Evolutionary conservation across 495 filamentous ascomycete species (phyloP), one percentile per base, ranked within the genome.

Genomic region (Neurospora tetraspora): DNA sequence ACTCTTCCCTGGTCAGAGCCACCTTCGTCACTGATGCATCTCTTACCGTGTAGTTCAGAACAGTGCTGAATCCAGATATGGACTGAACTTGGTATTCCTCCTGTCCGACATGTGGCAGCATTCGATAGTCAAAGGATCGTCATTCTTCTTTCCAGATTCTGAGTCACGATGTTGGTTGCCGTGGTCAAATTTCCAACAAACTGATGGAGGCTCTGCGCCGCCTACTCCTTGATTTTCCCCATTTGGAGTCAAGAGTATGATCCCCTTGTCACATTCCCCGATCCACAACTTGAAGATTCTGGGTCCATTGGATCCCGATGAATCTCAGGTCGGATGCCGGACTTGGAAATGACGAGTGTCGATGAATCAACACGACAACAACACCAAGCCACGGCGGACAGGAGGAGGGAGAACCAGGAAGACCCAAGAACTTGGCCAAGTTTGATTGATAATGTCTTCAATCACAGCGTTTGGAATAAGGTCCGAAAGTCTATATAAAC

Each of bases 401-500:
- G 27, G 53, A 31, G 2, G 53, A 65, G 2, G 27, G 27, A 36
- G 53, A 65, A 18, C 27, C 53, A 27, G 6, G 27, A 36, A 34
- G 27, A 36, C 12, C 27, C 12, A 16, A 34, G 6, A 65, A 65
- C 53, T 34, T 34, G 14, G 12, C 12, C 53, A 65, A 34, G 53
- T 65, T 34, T 65, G 53, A 9, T 65, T 0, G 27, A 7, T 1
- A 6, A 34, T 18, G 53, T 16, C 27, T 65, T 65, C 53, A 4
- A 65, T 34, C 53, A 8, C 53, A 34, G 53, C 11, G 27, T 65
- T 36, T 65, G 7, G 27, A 18, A 1, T 5, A 3, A 18, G 14
- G 38, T 5, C 27, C 14, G 11, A 69, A 68, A 42, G 37, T 69
- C 69, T 73, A 73, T 75, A 77, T 69, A 72, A 72, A 20, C 18